These are phyloP conservation scores for Euryodendron excelsum DNA, from an alignment of 148 eudicot species.

Conservation along the genomic window DNA sequence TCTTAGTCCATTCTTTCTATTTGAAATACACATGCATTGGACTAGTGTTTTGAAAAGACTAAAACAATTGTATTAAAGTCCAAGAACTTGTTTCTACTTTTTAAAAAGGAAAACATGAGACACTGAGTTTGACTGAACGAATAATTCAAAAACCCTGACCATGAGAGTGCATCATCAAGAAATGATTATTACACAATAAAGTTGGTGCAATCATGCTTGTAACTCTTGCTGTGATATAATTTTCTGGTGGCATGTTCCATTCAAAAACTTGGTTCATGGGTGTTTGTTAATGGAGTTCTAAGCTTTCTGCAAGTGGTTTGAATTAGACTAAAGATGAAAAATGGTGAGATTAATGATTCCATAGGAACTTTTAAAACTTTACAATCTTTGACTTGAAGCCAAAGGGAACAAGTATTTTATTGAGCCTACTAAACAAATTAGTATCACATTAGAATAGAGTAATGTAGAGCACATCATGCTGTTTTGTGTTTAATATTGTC, in stretches of 20 bases:
- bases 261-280: constrained; percentile 16
- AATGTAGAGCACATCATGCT: constrained; percentile 11
- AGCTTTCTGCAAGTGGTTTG: constrained; percentile 17
- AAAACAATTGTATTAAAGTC: background rate
- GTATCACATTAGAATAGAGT: constrained; percentile 7
- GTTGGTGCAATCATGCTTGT: constrained; percentile 3
- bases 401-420: constrained; percentile 26
- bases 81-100: constrained; percentile 4
- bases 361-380: constrained; percentile 20
- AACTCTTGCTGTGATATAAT: constrained; percentile 16
- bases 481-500: background rate
- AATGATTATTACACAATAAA: constrained; percentile 18
- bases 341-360: constrained; percentile 30
- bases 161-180: constrained; percentile 28
- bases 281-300: constrained; percentile 4
- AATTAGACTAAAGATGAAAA: constrained; percentile 19
- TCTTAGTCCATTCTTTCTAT: background rate
- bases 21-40: background rate
- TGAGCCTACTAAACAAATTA: background rate
- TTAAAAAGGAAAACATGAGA: background rate
- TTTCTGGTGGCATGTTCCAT: constrained; percentile 11
- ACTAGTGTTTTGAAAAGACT: background rate
- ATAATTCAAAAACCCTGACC: constrained; percentile 5
- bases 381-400: constrained; percentile 45
- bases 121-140: constrained; percentile 1